Base-by-base conservation (phyloP, 1,139 yeast species). In the Saccharomyces uvarum region DNA sequence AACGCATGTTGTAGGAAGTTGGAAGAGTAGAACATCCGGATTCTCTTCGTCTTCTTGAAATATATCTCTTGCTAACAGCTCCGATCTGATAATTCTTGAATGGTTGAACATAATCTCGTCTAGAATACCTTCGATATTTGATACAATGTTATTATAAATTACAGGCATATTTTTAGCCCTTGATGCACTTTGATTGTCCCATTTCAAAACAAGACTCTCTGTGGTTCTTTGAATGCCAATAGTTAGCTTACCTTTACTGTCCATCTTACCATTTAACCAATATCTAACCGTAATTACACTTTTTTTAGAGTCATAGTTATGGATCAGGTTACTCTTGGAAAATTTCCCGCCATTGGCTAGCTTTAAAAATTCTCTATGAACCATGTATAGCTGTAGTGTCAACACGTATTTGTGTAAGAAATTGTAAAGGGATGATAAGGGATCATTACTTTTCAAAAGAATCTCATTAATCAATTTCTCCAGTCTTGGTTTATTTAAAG, bases 301-400 rank as follows among this genome's bases (percentile, higher is more conserved):
- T 56, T 79, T 77, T 42, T 84, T 88, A 1, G 87, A 79, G 58
- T 80, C 81, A 64, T 85, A 86, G 33, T 78, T 77, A 68, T 85
- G 90, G 51, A 82, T 81, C 53, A 91, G 70, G 55, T 81, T 81
- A 14, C 86, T 83, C 51, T 83, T 78, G 86, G 95, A 87, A 49
- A 80, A 75, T 33, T 84, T 81, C 13, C 70, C 70, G 55, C 73
- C 70, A 47, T 65, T 70, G 54, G 78, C 75, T 56, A 86, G 71
- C 24, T 77, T 78, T 33, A 77, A 75, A 53, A 90, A 71, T 64
- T 88, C 93, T 48, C 80, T 76, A 57, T 88, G 84, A 19, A 90
- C 74, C 55, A 86, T 73, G 60, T 86, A 83, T 31, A 91, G 75
- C 67, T 88, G 88, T 71, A 86, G 84, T 28, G 88, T 83, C 32